Percentiles rank a stretch among this genome's conserved stretches.
Evolutionary conservation across 108 stramenopile species (phyloP).

Genomic region (Nitzschia sp.): DNA sequence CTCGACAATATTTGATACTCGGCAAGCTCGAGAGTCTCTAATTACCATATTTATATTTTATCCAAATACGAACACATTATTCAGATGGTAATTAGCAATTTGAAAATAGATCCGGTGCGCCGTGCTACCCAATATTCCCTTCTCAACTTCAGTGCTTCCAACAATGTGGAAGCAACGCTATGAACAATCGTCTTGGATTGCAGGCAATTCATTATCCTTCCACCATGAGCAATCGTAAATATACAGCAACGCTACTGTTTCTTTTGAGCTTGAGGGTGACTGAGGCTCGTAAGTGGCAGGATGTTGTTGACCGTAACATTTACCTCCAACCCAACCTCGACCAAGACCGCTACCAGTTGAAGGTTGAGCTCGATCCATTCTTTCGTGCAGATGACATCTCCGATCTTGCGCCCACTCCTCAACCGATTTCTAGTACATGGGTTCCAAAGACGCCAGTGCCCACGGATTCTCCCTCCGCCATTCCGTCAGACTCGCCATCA

Average conservation of each 20-base stretch:
- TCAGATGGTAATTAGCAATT: too few relatives aligned
- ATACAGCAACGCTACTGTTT: background rate
- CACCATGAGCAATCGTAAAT: background rate
- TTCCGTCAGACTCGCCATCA: constrained; percentile 11
- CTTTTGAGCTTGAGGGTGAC: background rate
- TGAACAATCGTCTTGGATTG: too few relatives aligned
- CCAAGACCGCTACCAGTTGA: constrained; percentile 24
- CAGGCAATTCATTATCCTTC: too few relatives aligned
- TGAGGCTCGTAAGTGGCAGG: constrained; percentile 22
- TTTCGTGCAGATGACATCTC: constrained; percentile 2
- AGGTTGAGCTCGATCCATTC: constrained; percentile 33
- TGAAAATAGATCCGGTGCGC: too few relatives aligned
- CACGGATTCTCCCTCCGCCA: constrained; percentile 10
- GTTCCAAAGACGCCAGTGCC: background rate
- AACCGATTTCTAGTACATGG: constrained; percentile 5
- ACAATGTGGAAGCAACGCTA: too few relatives aligned
- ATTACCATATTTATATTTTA: too few relatives aligned
- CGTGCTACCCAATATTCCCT: too few relatives aligned
- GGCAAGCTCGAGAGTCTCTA: too few relatives aligned
- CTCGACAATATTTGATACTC: too few relatives aligned
- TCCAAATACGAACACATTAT: too few relatives aligned
- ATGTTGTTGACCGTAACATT: constrained; percentile 22
- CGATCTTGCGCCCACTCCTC: background rate
- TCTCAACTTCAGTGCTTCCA: too few relatives aligned
- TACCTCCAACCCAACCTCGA: constrained; percentile 21